phyloP scores from a whole-genome alignment of 106 monocot species.

The Cymbidium sinense region DNA sequence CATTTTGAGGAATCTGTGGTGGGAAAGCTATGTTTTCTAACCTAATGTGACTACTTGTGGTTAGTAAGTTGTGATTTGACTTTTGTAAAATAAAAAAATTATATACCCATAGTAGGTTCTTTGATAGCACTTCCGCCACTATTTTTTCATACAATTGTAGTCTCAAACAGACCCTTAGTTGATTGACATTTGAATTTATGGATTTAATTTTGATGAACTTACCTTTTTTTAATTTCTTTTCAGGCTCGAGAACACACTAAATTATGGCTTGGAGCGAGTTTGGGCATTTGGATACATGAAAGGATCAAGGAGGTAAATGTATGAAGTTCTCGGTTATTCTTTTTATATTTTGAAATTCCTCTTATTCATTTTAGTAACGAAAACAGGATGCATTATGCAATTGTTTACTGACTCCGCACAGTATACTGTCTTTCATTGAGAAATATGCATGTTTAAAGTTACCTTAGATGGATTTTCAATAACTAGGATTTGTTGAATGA shows the following conservation, averaged over 20 bases:
- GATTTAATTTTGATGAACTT: not conserved
- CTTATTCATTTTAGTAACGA: not conserved
- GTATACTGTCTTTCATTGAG: not conserved
- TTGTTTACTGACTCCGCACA: not conserved
- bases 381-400: not conserved
- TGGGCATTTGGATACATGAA: conserved; percentile 78
- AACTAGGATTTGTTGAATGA: too few relatives aligned
- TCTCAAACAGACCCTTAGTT: too few relatives aligned
- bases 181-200: not conserved
- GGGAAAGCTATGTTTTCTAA: too few relatives aligned
- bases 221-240: not conserved
- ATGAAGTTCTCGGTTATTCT: not conserved
- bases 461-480: not conserved
- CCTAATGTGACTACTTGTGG: too few relatives aligned
- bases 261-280: conserved; percentile 85
- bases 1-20: too few relatives aligned
- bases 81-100: too few relatives aligned
- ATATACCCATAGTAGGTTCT: too few relatives aligned
- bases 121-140: too few relatives aligned
- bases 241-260: conserved; percentile 82
- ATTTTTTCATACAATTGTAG: too few relatives aligned
- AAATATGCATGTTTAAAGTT: not conserved
- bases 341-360: not conserved
- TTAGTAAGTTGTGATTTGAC: too few relatives aligned
- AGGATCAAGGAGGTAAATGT: conserved; percentile 70